These are phyloP conservation scores for Gnomoniopsis sp. DNA, from an alignment of 2,329 filamentous ascomycete species.

Conservation along the genomic window DNA sequence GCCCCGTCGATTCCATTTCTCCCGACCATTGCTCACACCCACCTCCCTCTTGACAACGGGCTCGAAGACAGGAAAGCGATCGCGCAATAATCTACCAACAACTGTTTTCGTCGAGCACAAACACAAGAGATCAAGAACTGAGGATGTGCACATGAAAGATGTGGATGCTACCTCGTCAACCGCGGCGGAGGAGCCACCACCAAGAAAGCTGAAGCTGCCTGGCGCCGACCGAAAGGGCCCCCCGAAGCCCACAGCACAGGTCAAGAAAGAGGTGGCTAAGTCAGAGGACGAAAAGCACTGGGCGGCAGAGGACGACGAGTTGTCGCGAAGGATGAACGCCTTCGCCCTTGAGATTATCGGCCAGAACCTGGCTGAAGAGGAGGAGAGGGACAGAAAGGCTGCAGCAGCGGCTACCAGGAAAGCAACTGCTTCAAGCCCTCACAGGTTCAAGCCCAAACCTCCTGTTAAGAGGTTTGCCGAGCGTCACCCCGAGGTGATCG, in stretches of 20 bases:
- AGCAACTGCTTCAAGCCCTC: slow-evolving; percentile 23
- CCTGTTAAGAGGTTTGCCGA: slow-evolving; percentile 53
- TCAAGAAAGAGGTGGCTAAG: slow-evolving; percentile 25
- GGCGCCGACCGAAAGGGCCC: slow-evolving; percentile 26
- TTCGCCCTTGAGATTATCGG: slow-evolving; percentile 59
- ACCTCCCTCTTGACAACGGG: slow-evolving; percentile 26
- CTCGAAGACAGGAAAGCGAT: slow-evolving; percentile 35
- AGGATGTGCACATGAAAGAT: slow-evolving; percentile 14
- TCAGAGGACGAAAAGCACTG: slow-evolving; percentile 28
- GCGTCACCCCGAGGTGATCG: slow-evolving; percentile 44
- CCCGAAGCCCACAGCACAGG: slow-evolving; percentile 18
- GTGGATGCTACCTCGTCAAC: neutral
- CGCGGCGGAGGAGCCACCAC: slow-evolving; percentile 21
- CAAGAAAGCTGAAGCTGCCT: slow-evolving; percentile 32
- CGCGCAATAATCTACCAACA: slow-evolving; percentile 32
- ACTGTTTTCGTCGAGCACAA: slow-evolving; percentile 56
- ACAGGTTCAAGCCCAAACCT: slow-evolving; percentile 54
- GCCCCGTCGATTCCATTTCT: slow-evolving; percentile 55
- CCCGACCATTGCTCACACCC: slow-evolving; percentile 40
- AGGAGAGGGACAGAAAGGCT: slow-evolving; percentile 29
- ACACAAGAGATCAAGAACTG: slow-evolving; percentile 26
- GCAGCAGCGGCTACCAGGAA: slow-evolving; percentile 11
- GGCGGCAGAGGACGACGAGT: slow-evolving; percentile 41
- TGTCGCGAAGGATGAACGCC: slow-evolving; percentile 53
- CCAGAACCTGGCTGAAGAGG: slow-evolving; percentile 45